These are phyloP conservation scores for Fusarium sp. DNA, from an alignment of 2,329 filamentous ascomycete genomes.

Conservation along the genomic window DNA sequence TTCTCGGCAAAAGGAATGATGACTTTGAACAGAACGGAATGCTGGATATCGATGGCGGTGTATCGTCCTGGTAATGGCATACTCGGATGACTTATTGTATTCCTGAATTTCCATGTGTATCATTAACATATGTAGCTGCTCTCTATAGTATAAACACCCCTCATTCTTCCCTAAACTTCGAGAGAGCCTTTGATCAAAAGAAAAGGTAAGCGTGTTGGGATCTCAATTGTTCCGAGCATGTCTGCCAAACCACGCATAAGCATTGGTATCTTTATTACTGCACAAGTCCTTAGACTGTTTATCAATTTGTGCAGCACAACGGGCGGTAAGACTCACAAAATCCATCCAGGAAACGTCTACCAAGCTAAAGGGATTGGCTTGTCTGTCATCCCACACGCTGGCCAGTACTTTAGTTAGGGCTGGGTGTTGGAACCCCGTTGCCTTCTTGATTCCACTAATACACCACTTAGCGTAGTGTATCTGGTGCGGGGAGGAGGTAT, in stretches of 20 bases:
- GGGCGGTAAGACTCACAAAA: constrained; percentile 40
- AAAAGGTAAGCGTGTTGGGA: constrained; percentile 43
- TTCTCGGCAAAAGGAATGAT: too few species aligned
- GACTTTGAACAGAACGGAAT: too few species aligned
- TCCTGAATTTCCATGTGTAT: too few species aligned
- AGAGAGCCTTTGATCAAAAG: constrained; percentile 14
- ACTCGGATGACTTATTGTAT: too few species aligned
- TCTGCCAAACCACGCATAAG: constrained; percentile 4
- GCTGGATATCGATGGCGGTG: too few species aligned
- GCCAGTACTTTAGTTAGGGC: constrained; percentile 47
- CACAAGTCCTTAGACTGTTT: too few species aligned
- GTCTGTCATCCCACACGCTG: constrained; percentile 47
- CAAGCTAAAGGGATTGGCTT: constrained; percentile 26
- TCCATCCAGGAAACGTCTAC: constrained; percentile 50
- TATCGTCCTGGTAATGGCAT: too few species aligned
- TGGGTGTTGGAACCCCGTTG: constrained; percentile 47
- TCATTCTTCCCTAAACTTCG: too few species aligned
- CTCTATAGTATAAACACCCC: too few species aligned
- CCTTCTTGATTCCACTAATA: constrained; percentile 44
- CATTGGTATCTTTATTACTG: too few species aligned
- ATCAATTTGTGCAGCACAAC: too few species aligned
- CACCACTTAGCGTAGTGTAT: constrained; percentile 48
- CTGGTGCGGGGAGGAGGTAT: constrained; percentile 45
- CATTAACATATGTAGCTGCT: too few species aligned
- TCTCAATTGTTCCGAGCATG: constrained; percentile 30